Evolutionary conservation across 2,329 filamentous ascomycete species (phyloP).

Genomic region (Trichoderma lentiforme): DNA sequence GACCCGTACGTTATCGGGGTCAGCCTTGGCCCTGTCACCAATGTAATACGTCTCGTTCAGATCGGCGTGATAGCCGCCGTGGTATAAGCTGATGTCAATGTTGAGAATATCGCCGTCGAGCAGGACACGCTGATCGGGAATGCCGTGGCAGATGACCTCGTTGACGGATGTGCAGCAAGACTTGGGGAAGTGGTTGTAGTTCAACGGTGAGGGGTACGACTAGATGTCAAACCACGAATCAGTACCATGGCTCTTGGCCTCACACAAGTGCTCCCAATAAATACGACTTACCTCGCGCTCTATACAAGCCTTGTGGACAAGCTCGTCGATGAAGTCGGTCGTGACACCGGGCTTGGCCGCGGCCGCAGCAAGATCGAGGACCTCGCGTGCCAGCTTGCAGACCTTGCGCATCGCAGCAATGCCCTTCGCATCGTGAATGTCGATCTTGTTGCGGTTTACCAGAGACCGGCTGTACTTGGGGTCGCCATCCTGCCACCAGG

Average conservation of each 20-base stretch:
- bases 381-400: conserved; percentile 81
- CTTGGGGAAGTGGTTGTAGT: conserved; percentile 96
- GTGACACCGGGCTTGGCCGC: conserved; percentile 87
- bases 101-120: conserved; percentile 95
- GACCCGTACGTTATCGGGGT: conserved; percentile 84
- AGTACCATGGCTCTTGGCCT: neutral
- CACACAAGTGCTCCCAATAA: neutral
- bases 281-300: conserved; percentile 73
- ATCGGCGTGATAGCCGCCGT: conserved; percentile 92
- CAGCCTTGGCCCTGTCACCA: conserved; percentile 77
- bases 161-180: conserved; percentile 96
- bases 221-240: conserved; percentile 35
- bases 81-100: conserved; percentile 92
- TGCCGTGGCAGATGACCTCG: conserved; percentile 98
- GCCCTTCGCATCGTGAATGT: conserved; percentile 73
- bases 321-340: conserved; percentile 90
- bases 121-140: conserved; percentile 84
- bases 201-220: conserved; percentile 92
- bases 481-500: conserved; percentile 84
- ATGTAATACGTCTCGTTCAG: conserved; percentile 99
- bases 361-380: conserved; percentile 84
- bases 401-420: conserved; percentile 92
- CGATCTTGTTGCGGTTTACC: conserved; percentile 73
- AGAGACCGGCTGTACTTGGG: conserved; percentile 59
- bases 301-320: conserved; percentile 91